Percentiles rank a stretch among this genome's conserved stretches.
phyloP scores from a whole-genome alignment of 257 asterid genomes.

The Solanum sitiens region DNA sequence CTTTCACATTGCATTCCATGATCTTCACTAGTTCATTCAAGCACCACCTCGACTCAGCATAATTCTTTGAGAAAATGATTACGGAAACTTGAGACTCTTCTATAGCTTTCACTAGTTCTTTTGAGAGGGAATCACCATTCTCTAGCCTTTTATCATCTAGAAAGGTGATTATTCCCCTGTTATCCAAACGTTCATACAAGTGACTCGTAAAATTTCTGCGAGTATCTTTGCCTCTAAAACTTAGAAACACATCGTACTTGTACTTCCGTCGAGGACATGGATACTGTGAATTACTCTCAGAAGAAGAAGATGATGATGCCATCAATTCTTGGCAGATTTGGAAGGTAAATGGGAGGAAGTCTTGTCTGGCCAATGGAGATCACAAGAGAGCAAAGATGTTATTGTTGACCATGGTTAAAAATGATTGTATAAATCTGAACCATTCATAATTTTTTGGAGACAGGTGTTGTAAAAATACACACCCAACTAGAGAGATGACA shows the following conservation, averaged over 20 bases:
- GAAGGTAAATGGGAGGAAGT: too few relatives aligned
- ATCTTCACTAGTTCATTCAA: neutral
- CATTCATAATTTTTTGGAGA: neutral
- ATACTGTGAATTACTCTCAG: neutral
- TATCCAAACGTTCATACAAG: accelerated
- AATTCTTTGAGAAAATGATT: neutral
- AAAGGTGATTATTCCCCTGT: neutral
- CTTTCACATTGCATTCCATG: neutral
- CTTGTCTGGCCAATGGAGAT: neutral
- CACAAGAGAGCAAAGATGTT: neutral
- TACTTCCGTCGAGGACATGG: neutral
- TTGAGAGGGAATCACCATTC: neutral
- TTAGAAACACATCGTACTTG: neutral
- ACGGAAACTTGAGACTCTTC: neutral
- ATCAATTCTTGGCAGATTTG: neutral
- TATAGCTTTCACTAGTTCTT: neutral
- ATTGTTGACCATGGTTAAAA: neutral
- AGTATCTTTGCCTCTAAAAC: neutral
- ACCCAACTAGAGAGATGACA: neutral
- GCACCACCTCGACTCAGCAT: neutral
- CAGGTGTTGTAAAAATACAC: too few relatives aligned
- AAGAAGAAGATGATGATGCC: neutral
- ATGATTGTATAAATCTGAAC: neutral
- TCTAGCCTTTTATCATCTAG: neutral
- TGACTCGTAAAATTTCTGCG: neutral